Evolutionary conservation across 345 rosid genomes (phyloP).

Genomic region (Melastoma malabathricum): DNA sequence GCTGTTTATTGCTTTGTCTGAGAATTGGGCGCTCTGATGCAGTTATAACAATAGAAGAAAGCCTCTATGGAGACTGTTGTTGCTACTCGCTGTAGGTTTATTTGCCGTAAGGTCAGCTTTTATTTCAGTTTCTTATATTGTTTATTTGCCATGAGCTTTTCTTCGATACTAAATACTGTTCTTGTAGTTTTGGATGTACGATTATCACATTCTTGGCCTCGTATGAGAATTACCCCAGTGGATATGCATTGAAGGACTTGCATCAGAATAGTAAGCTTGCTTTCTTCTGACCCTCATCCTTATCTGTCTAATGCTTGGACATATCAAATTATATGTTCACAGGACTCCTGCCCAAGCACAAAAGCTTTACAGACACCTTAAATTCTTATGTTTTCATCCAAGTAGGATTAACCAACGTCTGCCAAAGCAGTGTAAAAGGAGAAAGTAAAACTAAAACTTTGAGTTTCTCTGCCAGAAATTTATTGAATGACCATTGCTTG

Average conservation of each 20-base stretch:
- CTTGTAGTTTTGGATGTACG: slow-evolving; percentile 82
- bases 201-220: slow-evolving; percentile 67
- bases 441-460: too few species aligned
- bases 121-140: slow-evolving; percentile 5
- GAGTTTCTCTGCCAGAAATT: too few species aligned
- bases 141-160: slow-evolving; percentile 1
- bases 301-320: too few species aligned
- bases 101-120: slow-evolving; percentile 52
- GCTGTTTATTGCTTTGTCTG: neutral
- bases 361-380: too few species aligned
- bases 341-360: too few species aligned
- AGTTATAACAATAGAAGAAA: slow-evolving; percentile 87
- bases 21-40: slow-evolving; percentile 6
- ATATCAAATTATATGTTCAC: too few species aligned
- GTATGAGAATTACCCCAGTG: slow-evolving; percentile 80
- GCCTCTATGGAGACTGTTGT: slow-evolving; percentile 56
- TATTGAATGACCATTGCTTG: too few species aligned
- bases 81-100: slow-evolving; percentile 44
- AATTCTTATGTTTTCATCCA: too few species aligned
- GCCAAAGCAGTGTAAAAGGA: too few species aligned
- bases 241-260: slow-evolving; percentile 68
- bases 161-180: slow-evolving; percentile 15
- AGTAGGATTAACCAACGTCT: too few species aligned
- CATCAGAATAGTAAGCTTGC: slow-evolving; percentile 57
- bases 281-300: slow-evolving; percentile 1